These are phyloP conservation scores for Clonostachys rhizophaga DNA, from an alignment of 2,329 filamentous ascomycete genomes.

Conservation along the genomic window DNA sequence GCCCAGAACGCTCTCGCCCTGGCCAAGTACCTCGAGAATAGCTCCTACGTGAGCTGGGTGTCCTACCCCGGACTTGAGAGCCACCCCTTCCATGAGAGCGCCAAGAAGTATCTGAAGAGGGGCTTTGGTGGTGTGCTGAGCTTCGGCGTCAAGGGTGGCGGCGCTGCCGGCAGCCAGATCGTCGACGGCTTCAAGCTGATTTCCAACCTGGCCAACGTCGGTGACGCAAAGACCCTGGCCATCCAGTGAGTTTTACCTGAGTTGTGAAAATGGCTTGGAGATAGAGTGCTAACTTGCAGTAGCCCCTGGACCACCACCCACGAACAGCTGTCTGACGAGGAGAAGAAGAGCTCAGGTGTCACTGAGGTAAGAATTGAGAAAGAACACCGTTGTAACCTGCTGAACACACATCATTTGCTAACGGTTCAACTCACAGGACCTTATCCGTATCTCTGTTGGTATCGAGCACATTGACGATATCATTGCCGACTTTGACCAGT, in stretches of 20 bases:
- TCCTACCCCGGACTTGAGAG: conserved; percentile 85
- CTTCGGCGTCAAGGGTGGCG: conserved; percentile 89
- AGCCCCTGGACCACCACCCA: conserved; percentile 90
- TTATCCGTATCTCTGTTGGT: conserved; percentile 92
- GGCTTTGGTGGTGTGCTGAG: conserved; percentile 89
- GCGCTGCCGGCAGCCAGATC: conserved; percentile 75
- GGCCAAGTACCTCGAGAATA: conserved; percentile 78
- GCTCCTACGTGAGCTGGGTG: conserved; percentile 85
- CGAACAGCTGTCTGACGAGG: conserved; percentile 81
- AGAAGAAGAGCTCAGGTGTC: conserved; percentile 76
- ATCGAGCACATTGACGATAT: conserved; percentile 98
- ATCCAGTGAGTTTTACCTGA: conserved; percentile 56
- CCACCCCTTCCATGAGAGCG: conserved; percentile 74
- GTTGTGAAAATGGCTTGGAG: neutral
- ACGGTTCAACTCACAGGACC: conserved; percentile 48
- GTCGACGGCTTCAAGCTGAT: conserved; percentile 95
- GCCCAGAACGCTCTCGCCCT: conserved; percentile 77
- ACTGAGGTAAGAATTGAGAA: conserved; percentile 57
- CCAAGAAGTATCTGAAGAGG: conserved; percentile 80
- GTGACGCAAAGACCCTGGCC: conserved; percentile 89
- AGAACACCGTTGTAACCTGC: neutral
- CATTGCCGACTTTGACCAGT: conserved; percentile 91
- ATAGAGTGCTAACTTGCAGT: neutral
- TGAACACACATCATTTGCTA: neutral
- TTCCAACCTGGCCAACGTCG: conserved; percentile 93